Conservation (phyloP, 495 filamentous ascomycete genomes). For the Aspergillus affinis region DNA sequence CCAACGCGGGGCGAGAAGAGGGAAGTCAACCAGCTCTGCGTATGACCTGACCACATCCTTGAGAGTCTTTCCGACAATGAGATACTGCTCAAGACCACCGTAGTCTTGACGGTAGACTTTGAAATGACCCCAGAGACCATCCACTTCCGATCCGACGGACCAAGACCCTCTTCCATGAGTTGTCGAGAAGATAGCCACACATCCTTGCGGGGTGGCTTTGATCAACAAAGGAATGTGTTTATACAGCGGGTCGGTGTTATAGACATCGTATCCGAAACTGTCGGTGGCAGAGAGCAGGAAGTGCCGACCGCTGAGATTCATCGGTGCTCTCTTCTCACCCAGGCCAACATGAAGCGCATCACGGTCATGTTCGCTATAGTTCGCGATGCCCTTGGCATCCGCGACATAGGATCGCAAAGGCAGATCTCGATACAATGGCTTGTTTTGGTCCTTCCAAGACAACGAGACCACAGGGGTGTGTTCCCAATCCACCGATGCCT, state of each 20-base stretch:
- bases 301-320: constrained; percentile 65
- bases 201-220: constrained; percentile 58
- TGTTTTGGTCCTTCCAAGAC: constrained; percentile 46
- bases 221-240: constrained; percentile 71
- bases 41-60: constrained; percentile 63
- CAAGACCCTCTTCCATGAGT: constrained; percentile 62
- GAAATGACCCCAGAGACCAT: constrained; percentile 68
- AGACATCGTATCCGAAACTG: constrained; percentile 68
- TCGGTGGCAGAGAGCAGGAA: constrained; percentile 67
- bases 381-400: constrained; percentile 56
- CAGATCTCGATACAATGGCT: constrained; percentile 57
- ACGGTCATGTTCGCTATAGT: constrained; percentile 59
- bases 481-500: constrained; percentile 55
- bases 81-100: constrained; percentile 68
- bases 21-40: constrained; percentile 64
- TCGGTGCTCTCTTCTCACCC: constrained; percentile 68
- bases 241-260: constrained; percentile 69
- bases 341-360: constrained; percentile 63
- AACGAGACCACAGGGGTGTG: constrained; percentile 56
- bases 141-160: constrained; percentile 67
- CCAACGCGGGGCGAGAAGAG: constrained; percentile 63
- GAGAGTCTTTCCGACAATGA: constrained; percentile 63
- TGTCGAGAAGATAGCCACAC: constrained; percentile 65
- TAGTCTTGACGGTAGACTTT: constrained; percentile 70
- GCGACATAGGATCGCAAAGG: constrained; percentile 61